Conservation (phyloP, 805 yeast genomes). For the Priceomyces medius region DNA sequence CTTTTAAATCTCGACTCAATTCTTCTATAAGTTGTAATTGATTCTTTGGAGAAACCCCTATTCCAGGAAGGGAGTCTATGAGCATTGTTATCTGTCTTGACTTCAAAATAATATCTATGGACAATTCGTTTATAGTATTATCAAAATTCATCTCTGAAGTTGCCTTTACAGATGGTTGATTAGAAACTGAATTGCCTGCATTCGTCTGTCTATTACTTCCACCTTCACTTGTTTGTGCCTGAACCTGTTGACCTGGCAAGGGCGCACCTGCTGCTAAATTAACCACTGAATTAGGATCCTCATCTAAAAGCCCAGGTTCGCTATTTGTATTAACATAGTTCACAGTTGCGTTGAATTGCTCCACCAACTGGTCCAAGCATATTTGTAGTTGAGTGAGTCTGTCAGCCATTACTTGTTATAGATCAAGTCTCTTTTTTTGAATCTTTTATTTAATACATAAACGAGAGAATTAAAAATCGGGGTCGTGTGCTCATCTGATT, state of each 20-base stretch:
- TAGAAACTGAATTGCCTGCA: constrained; percentile 15
- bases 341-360: constrained; percentile 75
- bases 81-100: constrained; percentile 82
- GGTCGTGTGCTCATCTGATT: not conserved
- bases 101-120: constrained; percentile 81
- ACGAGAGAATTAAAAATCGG: no score
- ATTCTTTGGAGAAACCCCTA: constrained; percentile 75
- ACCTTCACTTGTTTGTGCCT: constrained; percentile 7
- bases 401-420: constrained; percentile 64
- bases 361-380: constrained; percentile 79
- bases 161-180: constrained; percentile 15
- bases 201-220: constrained; percentile 16
- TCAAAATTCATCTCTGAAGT: constrained; percentile 25
- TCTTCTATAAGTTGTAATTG: constrained; percentile 65
- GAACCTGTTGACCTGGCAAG: constrained; percentile 34
- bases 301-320: constrained; percentile 49
- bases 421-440: no score
- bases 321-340: constrained; percentile 57
- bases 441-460: no score
- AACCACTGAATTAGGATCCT: constrained; percentile 61
- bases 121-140: constrained; percentile 67
- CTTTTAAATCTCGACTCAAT: constrained; percentile 59
- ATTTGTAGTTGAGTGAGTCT: constrained; percentile 86
- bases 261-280: constrained; percentile 65
- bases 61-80: constrained; percentile 89